phyloP scores from a whole-genome alignment of 768 basidiomycete genomes.

The Agaricus blazei region DNA sequence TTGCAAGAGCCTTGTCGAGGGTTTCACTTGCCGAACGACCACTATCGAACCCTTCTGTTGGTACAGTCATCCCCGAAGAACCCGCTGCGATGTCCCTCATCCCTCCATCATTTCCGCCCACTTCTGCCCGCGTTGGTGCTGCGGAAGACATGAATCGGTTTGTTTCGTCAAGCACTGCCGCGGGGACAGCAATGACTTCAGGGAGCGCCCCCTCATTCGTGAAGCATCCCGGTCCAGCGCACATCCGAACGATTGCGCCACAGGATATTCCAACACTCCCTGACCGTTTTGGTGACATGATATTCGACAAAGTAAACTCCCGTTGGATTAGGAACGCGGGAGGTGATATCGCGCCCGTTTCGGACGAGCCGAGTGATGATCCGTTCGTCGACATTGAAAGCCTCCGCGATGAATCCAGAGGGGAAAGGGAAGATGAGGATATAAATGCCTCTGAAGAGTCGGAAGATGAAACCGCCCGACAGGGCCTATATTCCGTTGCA shows the following conservation, averaged over 20 bases:
- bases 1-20: slow-evolving; percentile 20
- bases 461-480: slow-evolving; percentile 10
- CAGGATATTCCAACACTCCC: slow-evolving; percentile 72
- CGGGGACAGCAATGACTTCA: slow-evolving; percentile 68
- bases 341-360: slow-evolving; percentile 20
- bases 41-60: slow-evolving; percentile 16
- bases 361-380: slow-evolving; percentile 65
- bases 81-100: slow-evolving; percentile 19
- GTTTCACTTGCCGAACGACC: slow-evolving; percentile 21
- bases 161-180: slow-evolving; percentile 83
- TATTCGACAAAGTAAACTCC: slow-evolving; percentile 79
- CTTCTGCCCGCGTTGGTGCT: slow-evolving; percentile 44
- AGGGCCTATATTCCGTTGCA: slow-evolving; percentile 6
- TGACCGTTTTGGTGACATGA: slow-evolving; percentile 81
- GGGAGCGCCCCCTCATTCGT: slow-evolving; percentile 78
- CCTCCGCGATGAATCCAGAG: slow-evolving; percentile 57
- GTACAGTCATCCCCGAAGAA: slow-evolving; percentile 10
- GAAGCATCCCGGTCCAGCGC: slow-evolving; percentile 76
- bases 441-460: slow-evolving; percentile 11
- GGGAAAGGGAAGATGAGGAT: slow-evolving; percentile 18
- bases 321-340: slow-evolving; percentile 73
- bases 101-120: slow-evolving; percentile 45
- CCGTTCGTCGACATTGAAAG: slow-evolving; percentile 92
- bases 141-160: slow-evolving; percentile 82
- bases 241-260: slow-evolving; percentile 77